Evolutionary conservation across 2,329 filamentous ascomycete species (phyloP), one percentile per base, ranked within the genome.

Genomic region (Cladosporium sp.): DNA sequence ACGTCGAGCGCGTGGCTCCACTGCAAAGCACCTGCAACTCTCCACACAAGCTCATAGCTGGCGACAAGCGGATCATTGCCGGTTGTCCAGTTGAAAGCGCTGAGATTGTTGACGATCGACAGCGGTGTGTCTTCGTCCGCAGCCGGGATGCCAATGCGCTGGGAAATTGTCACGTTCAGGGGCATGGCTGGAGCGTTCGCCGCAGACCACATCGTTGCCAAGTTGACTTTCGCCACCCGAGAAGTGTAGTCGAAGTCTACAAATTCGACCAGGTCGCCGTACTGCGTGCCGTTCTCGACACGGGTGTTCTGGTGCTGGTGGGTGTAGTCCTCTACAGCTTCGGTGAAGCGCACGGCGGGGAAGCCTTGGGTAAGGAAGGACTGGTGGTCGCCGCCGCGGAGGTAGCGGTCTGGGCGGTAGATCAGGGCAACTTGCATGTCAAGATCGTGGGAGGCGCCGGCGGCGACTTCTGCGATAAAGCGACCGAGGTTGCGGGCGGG

Each of bases 261-360:
- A 68, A 85, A 87, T 64, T 86, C 81, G 8, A 81, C 74, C 5
- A 86, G 69, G 64, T 88, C 85, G 28, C 85, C 85, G 68, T 84
- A 87, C 65, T 84, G 81, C 26, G 78, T 81, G 1, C 82, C 83
- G 58, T 83, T 79, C 57, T 80, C 77, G 14, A 83, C 77, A 1
- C 84, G 78, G 0, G 83, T 69, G 66, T 87, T 79, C 74, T 87
- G 85, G 69, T 87, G 85, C 74, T 87, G 85, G 70, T 87, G 85
- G 4, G 75, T 77, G 71, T 82, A 87, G 71, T 87, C 78, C 75
- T 88, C 85, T 63, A 83, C 80, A 0, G 85, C 83, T 75, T 88
- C 85, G 0, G 84, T 86, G 78, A 85, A 86, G 1, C 85, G 80
- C 16, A 83, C 80, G 0, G 83, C 84, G 4, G 84, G 77, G 69